Percentiles rank a stretch among this genome's conserved stretches.
These are phyloP conservation scores for Triticum dicoccoides DNA, from an alignment of 176 grass and related monocot species.

Conservation along the genomic window DNA sequence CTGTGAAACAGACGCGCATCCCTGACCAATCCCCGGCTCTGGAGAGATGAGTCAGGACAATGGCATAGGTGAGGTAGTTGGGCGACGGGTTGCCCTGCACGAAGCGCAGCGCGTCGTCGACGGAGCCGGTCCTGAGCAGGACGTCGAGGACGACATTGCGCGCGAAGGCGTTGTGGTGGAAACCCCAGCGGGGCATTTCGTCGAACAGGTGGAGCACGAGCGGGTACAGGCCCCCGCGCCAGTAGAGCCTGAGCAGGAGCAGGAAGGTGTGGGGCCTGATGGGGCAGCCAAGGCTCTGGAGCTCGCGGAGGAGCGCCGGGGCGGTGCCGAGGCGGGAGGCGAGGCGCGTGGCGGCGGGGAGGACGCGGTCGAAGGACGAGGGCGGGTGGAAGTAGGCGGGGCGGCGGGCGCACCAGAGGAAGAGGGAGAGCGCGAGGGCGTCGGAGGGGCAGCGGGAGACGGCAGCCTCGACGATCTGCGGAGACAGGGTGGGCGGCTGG, in stretches of 20 bases:
- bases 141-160: conserved; percentile 74
- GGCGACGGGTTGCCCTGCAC: conserved; percentile 34
- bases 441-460: conserved; percentile 67
- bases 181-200: conserved; percentile 64
- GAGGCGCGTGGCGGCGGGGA: conserved; percentile 63
- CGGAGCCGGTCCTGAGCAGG: conserved; percentile 50
- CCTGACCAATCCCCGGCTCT: conserved; percentile 51
- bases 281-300: conserved; percentile 49
- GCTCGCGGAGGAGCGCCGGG: conserved; percentile 44
- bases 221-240: conserved; percentile 60
- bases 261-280: conserved; percentile 73
- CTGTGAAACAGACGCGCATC: conserved; percentile 33
- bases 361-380: conserved; percentile 57
- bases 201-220: conserved; percentile 66
- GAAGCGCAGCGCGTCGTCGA: conserved; percentile 32
- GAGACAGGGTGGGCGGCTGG: conserved; percentile 28
- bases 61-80: conserved; percentile 85
- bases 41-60: conserved; percentile 59
- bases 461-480: conserved; percentile 44
- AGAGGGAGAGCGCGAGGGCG: conserved; percentile 62
- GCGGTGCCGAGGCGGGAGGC: conserved; percentile 50
- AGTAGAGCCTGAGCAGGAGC: conserved; percentile 72
- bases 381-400: conserved; percentile 75
- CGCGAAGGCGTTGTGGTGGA: conserved; percentile 65
- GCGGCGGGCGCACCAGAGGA: conserved; percentile 80